Evolutionary conservation across 2,329 filamentous ascomycete genomes (phyloP), one percentile per base, ranked within the genome.

Genomic region (Botrytis galanthina): DNA sequence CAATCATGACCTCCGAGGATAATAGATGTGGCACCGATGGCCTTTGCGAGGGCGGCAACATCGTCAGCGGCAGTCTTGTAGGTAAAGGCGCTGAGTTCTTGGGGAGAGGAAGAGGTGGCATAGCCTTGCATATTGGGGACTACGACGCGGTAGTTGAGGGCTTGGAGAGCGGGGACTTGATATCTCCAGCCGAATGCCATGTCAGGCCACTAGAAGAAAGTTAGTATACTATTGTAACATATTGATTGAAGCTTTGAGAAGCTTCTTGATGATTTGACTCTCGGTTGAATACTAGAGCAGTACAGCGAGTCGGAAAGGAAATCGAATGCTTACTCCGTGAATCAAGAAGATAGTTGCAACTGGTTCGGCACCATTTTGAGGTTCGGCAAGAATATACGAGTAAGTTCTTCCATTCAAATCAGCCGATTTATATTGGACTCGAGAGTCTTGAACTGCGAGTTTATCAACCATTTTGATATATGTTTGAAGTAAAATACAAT

Each of bases 1-100:
- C 95, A 80, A 83, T 98, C 95, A 83, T 98, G 95, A 12, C 94
- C 95, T 67, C 94, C 94, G 22, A 98, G 87, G 73, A 98, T 91
- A 79, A 97, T 91, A 73, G 83, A 83, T 80, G 84, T 69, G 71
- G 71, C 85, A 82, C 83, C 75, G 22, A 81, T 71, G 57, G 78
- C 74, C 10, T 91, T 86, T 10, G 92, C 89, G 37, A 98, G 86
- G 75, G 89, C 90, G 35, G 89, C 91, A 77, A 98, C 87, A 80
- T 97, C 94, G 72, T 90, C 88, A 29, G 92, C 87, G 74, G 92
- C 88, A 76, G 87, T 89, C 84, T 94, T 96, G 81, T 90, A 85
- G 37, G 88, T 89, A 83, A 95, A 98, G 72, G 88, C 84, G 67
- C 83, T 82, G 4, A 90, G 82, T 1, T 87, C 85, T 60, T 88